Evolutionary conservation across 1,284 basidiomycete species (phyloP).

Genomic region (Ganoderma sinense): DNA sequence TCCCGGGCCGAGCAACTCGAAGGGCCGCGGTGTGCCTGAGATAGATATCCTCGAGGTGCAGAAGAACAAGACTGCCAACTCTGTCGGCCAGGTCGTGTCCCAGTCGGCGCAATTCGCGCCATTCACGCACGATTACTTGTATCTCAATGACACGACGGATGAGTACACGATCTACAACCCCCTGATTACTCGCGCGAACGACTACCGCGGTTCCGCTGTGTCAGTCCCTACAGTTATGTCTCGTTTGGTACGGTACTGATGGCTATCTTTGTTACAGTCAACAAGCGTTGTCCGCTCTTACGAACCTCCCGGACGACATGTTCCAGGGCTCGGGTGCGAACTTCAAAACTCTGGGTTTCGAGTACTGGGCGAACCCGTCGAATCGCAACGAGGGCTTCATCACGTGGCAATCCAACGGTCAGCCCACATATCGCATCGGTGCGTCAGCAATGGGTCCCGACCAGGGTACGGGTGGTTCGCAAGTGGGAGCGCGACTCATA

Average conservation of each 20-base stretch:
- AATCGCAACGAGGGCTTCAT: slow-evolving; percentile 65
- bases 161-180: slow-evolving; percentile 55
- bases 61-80: slow-evolving; percentile 54
- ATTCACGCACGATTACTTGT: slow-evolving; percentile 63
- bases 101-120: slow-evolving; percentile 74
- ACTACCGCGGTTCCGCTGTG: slow-evolving; percentile 43
- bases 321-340: slow-evolving; percentile 60
- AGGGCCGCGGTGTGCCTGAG: slow-evolving; percentile 86
- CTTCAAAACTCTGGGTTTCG: slow-evolving; percentile 62
- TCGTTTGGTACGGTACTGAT: background rate
- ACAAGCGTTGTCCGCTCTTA: slow-evolving; percentile 64
- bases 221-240: slow-evolving; percentile 21
- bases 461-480: slow-evolving; percentile 36
- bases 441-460: slow-evolving; percentile 66
- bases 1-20: slow-evolving; percentile 73
- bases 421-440: slow-evolving; percentile 58
- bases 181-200: slow-evolving; percentile 40
- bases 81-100: slow-evolving; percentile 61
- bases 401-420: slow-evolving; percentile 69
- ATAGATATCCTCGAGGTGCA: slow-evolving; percentile 86
- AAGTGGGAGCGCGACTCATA: slow-evolving; percentile 61
- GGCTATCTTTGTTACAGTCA: slow-evolving; percentile 43
- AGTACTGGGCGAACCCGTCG: slow-evolving; percentile 69
- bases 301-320: slow-evolving; percentile 56
- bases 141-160: slow-evolving; percentile 51